These are phyloP conservation scores for Penicillium mononematosum DNA, from an alignment of 495 filamentous ascomycete species.

Conservation along the genomic window DNA sequence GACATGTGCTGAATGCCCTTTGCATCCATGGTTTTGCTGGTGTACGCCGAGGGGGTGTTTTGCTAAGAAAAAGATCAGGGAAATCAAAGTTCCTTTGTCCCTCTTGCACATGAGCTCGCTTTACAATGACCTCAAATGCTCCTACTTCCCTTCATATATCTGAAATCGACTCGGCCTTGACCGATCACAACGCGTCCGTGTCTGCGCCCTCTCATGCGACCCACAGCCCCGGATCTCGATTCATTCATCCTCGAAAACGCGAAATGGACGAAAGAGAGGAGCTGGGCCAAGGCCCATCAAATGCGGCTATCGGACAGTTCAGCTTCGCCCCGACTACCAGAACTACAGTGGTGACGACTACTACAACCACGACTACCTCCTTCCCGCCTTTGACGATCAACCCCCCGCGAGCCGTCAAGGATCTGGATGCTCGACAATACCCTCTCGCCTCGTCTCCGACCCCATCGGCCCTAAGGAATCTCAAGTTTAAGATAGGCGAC, in stretches of 20 bases:
- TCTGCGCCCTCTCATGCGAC: constrained; percentile 15
- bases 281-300: constrained; percentile 23
- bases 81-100: constrained; percentile 16
- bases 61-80: constrained; percentile 13
- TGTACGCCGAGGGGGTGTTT: constrained; percentile 29
- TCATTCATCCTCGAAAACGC: constrained; percentile 16
- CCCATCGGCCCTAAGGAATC: constrained; percentile 67
- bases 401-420: constrained; percentile 66
- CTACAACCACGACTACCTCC: constrained; percentile 86
- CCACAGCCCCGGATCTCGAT: constrained; percentile 18
- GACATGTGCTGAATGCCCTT: constrained; percentile 5
- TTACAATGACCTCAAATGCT: constrained; percentile 24
- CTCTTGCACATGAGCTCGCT: constrained; percentile 16
- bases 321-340: constrained; percentile 70
- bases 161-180: constrained; percentile 14
- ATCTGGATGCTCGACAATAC: constrained; percentile 84
- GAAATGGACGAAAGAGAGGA: constrained; percentile 36
- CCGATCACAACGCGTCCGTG: constrained; percentile 26
- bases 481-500: constrained; percentile 71
- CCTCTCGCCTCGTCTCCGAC: constrained; percentile 81
- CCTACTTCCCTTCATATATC: constrained; percentile 15
- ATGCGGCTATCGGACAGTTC: constrained; percentile 57
- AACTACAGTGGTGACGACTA: constrained; percentile 84
- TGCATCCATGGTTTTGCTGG: constrained; percentile 28
- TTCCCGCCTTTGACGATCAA: constrained; percentile 81